Base-by-base conservation (phyloP, 768 basidiomycete genomes). In the Mycena latifolia region DNA sequence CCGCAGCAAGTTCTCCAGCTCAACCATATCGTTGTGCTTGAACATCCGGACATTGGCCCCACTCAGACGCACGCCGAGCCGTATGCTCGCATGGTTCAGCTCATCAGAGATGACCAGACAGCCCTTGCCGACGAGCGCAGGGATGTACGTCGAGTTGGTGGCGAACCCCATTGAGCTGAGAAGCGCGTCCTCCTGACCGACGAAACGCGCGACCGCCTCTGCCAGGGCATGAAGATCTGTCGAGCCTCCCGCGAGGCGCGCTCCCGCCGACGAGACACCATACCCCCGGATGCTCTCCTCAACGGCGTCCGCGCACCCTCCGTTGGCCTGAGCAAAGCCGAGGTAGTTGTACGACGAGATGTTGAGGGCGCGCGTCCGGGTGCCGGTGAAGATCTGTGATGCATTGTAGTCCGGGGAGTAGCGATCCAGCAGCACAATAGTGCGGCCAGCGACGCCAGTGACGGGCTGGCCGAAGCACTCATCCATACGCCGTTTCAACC, bases 291-390 rank as follows among this genome's bases (percentile, higher is more conserved):
- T 88, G 22, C 85, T 80, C 67, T 93, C 91, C 74, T 96, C 95
- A 10, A 95, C 96, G 7, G 94, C 94, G 74, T 99, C 98, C 10
- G 98, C 94, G 75, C 96, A 98, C 8, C 93, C 93, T 17, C 98
- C 98, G 4, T 88, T 86, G 18, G 92, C 92, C 75, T 97, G 95
- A 0, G 97, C 98, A 74, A 99, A 99, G 5, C 98, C 98, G 72
- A 99, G 94, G 76, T 99, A 99, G 81, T 99, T 99, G 84, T 99
- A 99, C 10, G 95, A 98, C 0, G 96, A 96, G 70, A 99, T 92
- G 77, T 99, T 99, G 71, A 99, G 91, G 0, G 91, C 93, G 56
- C 96, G 93, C 0, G 94, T 96, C 27, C 85, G 87, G 1, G 83
- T 86, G 64, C 96, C 97, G 2, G 94, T 92, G 72, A 91, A 82